phyloP scores from a whole-genome alignment of 2,329 filamentous ascomycete genomes.

The Cladosporium phlei region DNA sequence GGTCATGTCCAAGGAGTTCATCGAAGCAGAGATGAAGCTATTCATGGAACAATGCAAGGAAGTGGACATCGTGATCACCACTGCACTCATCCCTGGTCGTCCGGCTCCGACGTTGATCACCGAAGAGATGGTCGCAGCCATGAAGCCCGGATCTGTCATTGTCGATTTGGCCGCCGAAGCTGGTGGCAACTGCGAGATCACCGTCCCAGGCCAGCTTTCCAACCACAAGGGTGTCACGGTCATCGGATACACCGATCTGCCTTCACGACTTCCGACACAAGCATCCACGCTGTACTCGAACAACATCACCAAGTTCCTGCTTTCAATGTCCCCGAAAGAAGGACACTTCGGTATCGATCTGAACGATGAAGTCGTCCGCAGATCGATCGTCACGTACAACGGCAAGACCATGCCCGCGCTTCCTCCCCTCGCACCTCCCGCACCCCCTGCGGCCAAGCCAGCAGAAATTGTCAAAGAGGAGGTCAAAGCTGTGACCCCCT shows the following conservation, averaged over 20 bases:
- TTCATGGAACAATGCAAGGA: constrained; percentile 84
- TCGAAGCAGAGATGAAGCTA: constrained; percentile 87
- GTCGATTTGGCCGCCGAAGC: constrained; percentile 85
- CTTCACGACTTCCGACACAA: constrained; percentile 80
- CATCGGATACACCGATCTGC: constrained; percentile 85
- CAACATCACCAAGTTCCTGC: constrained; percentile 83
- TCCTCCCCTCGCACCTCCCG: constrained; percentile 61
- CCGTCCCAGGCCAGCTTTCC: constrained; percentile 65
- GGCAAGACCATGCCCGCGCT: constrained; percentile 72
- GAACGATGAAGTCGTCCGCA: constrained; percentile 78
- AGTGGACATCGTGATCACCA: constrained; percentile 89
- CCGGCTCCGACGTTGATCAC: constrained; percentile 81
- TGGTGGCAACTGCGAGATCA: constrained; percentile 82
- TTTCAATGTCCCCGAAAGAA: constrained; percentile 74
- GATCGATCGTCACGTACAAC: constrained; percentile 74
- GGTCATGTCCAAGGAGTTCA: constrained; percentile 91
- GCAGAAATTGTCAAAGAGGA: constrained; percentile 52
- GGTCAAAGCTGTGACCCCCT: constrained; percentile 68
- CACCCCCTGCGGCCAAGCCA: constrained; percentile 45
- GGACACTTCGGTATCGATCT: constrained; percentile 77
- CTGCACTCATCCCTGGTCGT: constrained; percentile 81
- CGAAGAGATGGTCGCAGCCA: constrained; percentile 71
- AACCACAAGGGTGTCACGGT: constrained; percentile 75
- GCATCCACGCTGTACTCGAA: constrained; percentile 88
- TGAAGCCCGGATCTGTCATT: constrained; percentile 85